phyloP scores from a whole-genome alignment of 768 basidiomycete genomes.

The Daedalea quercina region DNA sequence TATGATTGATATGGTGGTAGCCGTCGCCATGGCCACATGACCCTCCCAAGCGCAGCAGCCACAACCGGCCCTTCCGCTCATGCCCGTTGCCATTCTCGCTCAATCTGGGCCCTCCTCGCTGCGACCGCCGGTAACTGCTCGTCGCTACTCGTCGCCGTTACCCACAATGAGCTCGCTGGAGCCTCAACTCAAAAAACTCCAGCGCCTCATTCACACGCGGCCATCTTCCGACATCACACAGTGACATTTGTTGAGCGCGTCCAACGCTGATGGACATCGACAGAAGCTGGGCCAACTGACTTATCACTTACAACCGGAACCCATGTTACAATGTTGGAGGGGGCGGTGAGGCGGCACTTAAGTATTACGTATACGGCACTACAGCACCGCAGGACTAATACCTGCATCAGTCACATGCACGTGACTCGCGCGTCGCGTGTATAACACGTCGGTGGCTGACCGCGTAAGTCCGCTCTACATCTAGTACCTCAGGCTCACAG shows the following conservation, averaged over 20 bases:
- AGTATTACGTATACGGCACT: too few relatives aligned
- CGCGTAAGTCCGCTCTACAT: neutral
- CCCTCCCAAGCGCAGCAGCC: neutral
- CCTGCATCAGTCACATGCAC: neutral
- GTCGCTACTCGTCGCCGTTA: neutral
- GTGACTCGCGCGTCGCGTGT: neutral
- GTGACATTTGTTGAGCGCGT: neutral
- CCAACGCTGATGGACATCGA: neutral
- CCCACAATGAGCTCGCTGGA: neutral
- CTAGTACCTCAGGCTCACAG: too few relatives aligned
- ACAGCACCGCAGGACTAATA: neutral
- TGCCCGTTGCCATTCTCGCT: neutral
- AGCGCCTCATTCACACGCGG: too few relatives aligned
- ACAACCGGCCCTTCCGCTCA: neutral
- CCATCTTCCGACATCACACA: too few relatives aligned
- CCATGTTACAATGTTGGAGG: neutral
- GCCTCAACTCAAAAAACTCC: too few relatives aligned
- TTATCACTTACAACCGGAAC: neutral
- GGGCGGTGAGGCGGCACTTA: too few relatives aligned
- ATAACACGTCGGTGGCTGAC: neutral
- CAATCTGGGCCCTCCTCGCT: too few relatives aligned
- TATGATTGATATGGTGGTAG: neutral
- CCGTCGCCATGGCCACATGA: constrained; percentile 19
- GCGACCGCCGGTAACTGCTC: neutral
- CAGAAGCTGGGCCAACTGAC: too few relatives aligned